Percentiles rank a stretch among this genome's conserved stretches.
Conservation (phyloP, 2,329 filamentous ascomycete genomes). For the Mycosphaerella sp. region DNA sequence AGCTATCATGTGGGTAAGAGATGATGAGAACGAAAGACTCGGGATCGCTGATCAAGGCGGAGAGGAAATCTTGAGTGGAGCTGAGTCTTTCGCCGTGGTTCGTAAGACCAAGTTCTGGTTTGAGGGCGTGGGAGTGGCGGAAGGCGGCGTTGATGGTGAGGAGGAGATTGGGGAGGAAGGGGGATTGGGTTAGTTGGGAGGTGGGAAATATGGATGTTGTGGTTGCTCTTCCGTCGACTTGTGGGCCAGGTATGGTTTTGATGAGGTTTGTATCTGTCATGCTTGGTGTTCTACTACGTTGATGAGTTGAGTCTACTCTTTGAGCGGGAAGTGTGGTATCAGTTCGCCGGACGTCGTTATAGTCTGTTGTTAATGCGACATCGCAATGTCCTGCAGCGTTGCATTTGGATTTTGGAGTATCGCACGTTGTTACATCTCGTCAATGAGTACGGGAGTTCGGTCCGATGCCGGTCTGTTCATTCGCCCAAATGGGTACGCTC, state of each 20-base stretch:
- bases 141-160: slow-evolving; percentile 16
- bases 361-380: too few species aligned
- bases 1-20: not conserved
- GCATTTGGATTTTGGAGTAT: too few species aligned
- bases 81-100: slow-evolving; percentile 6
- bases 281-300: not conserved
- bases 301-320: not conserved
- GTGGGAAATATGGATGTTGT: slow-evolving; percentile 8
- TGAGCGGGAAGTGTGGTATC: too few species aligned
- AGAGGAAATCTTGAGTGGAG: slow-evolving; percentile 13
- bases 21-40: slow-evolving; percentile 17
- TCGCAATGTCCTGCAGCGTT: too few species aligned
- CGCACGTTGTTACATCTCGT: too few species aligned
- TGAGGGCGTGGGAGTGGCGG: slow-evolving; percentile 1
- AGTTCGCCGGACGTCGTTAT: too few species aligned
- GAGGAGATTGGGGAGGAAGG: slow-evolving; percentile 10
- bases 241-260: slow-evolving; percentile 1
- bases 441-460: too few species aligned
- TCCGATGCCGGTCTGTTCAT: too few species aligned
- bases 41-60: slow-evolving; percentile 7
- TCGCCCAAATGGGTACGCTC: too few species aligned
- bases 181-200: slow-evolving; percentile 5
- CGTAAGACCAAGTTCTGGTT: slow-evolving; percentile 11
- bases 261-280: not conserved
- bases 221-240: slow-evolving; percentile 4